Base-by-base conservation (phyloP, 2,329 filamentous ascomycete species). In the Ascochyta lentis region DNA sequence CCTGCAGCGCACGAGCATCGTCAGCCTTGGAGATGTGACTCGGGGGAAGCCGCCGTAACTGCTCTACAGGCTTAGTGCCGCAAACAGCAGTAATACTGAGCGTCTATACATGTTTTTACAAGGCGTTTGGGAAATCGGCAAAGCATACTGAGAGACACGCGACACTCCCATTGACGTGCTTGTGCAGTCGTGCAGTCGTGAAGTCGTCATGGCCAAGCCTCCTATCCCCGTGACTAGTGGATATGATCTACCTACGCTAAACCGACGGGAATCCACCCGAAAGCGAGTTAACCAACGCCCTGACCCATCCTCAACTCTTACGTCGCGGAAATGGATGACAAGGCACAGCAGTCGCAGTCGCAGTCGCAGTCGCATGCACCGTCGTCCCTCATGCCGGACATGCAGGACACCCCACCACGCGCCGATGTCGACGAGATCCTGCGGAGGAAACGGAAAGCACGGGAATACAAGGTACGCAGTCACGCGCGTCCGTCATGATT, bases 391-490 rank as follows among this genome's bases (percentile, higher is more conserved):
- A 59, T 72, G 50, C 64, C 68, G 31, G 71, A 75, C 42, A 63
- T 72, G 51, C 69, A 67, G 26, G 71, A 75, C 40, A 67, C 72
- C 24, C 78, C 78, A 40, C 77, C 77, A 48, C 76, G 78, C 48
- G 70, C 75, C 47, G 79, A 81, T 49, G 79, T 82, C 53, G 79
- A 82, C 67, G 79, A 81, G 61, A 80, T 81, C 35, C 62, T 82
- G 64, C 73, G 79, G 22, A 73, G 79, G 63, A 82, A 82, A 70
- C 72, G 80, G 41, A 82, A 82, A 63, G 79, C 79, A 41, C 71
- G 80, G 27, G 80, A 82, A 69, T 80, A 82, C 72, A 82, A 82
- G 72, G 74, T 74, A 65, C 55, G 71, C 47, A 47, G 22, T 38
- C 41, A 47, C 42, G 53, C 53, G 53, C 42, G 29, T 19, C 16